Percentiles rank a stretch among this genome's conserved stretches.
Evolutionary conservation across 345 rosid genomes (phyloP).

Genomic region (Excoecaria cochinchinensis): DNA sequence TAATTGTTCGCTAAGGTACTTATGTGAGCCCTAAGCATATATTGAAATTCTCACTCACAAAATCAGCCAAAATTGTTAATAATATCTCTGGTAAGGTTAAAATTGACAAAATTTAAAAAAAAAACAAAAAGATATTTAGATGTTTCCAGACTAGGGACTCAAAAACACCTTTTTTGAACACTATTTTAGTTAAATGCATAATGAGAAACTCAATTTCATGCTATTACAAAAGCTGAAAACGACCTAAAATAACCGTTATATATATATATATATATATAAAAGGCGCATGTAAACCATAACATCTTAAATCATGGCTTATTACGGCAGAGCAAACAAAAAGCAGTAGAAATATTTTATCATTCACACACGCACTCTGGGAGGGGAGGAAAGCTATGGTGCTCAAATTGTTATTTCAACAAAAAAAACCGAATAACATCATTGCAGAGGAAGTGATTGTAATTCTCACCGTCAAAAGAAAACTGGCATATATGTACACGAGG

Average conservation of each 20-base stretch:
- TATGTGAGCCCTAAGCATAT: too few species aligned
- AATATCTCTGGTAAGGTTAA: too few species aligned
- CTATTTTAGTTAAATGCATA: neutral
- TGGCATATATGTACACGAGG: conserved; percentile 91
- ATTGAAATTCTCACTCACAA: too few species aligned
- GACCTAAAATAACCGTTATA: neutral
- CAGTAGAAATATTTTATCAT: neutral
- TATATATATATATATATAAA: neutral
- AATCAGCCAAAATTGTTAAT: too few species aligned
- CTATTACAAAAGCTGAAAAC: neutral
- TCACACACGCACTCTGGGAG: neutral
- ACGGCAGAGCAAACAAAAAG: neutral
- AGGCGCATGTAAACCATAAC: neutral
- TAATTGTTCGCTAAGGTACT: too few species aligned
- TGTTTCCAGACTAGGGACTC: neutral
- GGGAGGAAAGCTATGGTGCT: neutral
- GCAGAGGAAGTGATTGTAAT: conserved; percentile 10
- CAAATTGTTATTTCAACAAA: neutral
- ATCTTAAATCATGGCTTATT: neutral
- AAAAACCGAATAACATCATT: neutral
- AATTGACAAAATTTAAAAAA: too few species aligned
- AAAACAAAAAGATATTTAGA: neutral
- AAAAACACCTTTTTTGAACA: too few species aligned
- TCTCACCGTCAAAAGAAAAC: conserved; percentile 91
- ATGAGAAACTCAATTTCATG: neutral